phyloP scores from a whole-genome alignment of 805 yeast genomes.

The Spathaspora passalidarum region DNA sequence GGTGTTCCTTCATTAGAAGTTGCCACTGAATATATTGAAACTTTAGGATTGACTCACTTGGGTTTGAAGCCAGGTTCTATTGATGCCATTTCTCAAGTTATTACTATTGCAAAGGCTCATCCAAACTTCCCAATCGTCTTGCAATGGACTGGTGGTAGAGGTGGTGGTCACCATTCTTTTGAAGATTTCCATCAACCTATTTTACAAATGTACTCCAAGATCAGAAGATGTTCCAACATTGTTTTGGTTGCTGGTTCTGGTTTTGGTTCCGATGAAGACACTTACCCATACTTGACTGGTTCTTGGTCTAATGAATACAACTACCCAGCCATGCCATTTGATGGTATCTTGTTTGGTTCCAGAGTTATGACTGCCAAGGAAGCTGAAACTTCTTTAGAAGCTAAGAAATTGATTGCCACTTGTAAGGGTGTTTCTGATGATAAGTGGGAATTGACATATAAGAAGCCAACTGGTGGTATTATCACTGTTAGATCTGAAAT shows the following conservation, averaged over 20 bases:
- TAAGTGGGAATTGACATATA: constrained; percentile 92
- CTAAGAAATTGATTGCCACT: constrained; percentile 85
- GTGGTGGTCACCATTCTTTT: constrained; percentile 99
- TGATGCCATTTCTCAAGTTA: constrained; percentile 83
- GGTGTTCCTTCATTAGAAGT: constrained; percentile 99
- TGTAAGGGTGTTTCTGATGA: constrained; percentile 87
- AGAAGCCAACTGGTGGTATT: constrained; percentile 95
- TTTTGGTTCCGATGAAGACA: constrained; percentile 94
- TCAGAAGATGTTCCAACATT: constrained; percentile 88
- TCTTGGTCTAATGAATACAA: constrained; percentile 84
- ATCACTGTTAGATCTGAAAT: constrained; percentile 95
- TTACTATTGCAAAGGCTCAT: constrained; percentile 90
- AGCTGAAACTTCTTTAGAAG: constrained; percentile 89
- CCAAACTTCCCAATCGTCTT: constrained; percentile 95
- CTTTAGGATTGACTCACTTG: constrained; percentile 87
- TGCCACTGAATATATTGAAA: constrained; percentile 92
- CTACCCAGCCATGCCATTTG: constrained; percentile 99
- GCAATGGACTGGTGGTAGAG: constrained; percentile 99
- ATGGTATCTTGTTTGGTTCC: constrained; percentile 94
- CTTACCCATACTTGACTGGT: constrained; percentile 97
- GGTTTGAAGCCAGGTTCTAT: constrained; percentile 98
- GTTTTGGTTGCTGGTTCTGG: constrained; percentile 96
- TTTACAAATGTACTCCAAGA: constrained; percentile 90
- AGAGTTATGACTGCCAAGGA: constrained; percentile 98
- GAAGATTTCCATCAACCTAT: constrained; percentile 99